Percentiles rank a stretch among this genome's conserved stretches.
Evolutionary conservation across 2,329 filamentous ascomycete genomes (phyloP).

Genomic region (Sporothrix globosa): DNA sequence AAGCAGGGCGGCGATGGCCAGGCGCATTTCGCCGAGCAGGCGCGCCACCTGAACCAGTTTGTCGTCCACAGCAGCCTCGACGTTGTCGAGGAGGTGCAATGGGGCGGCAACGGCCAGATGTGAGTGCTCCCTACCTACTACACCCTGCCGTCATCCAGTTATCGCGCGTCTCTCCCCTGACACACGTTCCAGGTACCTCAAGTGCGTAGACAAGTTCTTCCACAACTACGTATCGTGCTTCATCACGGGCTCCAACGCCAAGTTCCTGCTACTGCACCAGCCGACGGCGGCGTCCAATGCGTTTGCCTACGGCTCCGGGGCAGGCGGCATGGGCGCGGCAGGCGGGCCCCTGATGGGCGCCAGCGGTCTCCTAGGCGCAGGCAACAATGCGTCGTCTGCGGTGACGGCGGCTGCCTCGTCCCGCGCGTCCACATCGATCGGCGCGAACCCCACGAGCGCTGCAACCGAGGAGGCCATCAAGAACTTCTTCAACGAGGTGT

Average conservation of each 20-base stretch:
- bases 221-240: constrained; percentile 95
- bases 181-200: constrained; percentile 72
- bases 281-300: constrained; percentile 49
- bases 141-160: background rate
- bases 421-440: constrained; percentile 69
- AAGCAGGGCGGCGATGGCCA: constrained; percentile 94
- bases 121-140: constrained; percentile 48
- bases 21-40: constrained; percentile 83
- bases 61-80: constrained; percentile 92
- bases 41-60: constrained; percentile 95
- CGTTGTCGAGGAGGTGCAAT: constrained; percentile 95
- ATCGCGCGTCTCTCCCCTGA: background rate
- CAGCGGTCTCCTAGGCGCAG: constrained; percentile 23
- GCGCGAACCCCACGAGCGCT: constrained; percentile 81
- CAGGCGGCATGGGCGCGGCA: constrained; percentile 15
- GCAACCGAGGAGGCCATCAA: constrained; percentile 95
- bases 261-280: constrained; percentile 92
- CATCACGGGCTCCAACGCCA: constrained; percentile 87
- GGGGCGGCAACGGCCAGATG: constrained; percentile 82
- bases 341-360: constrained; percentile 21
- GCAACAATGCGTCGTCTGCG: constrained; percentile 45
- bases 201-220: constrained; percentile 95
- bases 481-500: constrained; percentile 93
- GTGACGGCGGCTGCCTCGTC: constrained; percentile 45
- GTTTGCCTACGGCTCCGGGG: constrained; percentile 37